Percentiles rank a stretch among this genome's conserved stretches.
Evolutionary conservation across 768 basidiomycete genomes (phyloP).

Genomic region (Tephrocybe sp.): DNA sequence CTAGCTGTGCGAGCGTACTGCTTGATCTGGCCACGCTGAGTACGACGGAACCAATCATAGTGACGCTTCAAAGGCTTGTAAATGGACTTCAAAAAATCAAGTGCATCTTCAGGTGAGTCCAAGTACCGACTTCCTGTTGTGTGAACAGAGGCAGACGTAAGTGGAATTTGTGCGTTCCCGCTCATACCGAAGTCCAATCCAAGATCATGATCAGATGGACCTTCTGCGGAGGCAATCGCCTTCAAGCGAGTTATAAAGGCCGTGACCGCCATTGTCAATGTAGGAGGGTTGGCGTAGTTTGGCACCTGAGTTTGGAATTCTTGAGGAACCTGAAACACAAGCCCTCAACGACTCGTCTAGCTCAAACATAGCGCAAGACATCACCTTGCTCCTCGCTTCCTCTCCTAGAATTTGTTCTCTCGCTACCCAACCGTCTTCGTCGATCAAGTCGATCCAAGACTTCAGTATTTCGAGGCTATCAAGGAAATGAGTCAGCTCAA

Average conservation of each 20-base stretch:
- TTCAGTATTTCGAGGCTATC: constrained; percentile 83
- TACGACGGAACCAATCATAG: constrained; percentile 95
- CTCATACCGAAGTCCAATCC: constrained; percentile 63
- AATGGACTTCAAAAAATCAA: constrained; percentile 72
- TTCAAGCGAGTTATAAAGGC: constrained; percentile 81
- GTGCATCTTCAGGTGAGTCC: constrained; percentile 59
- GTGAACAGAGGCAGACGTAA: constrained; percentile 27
- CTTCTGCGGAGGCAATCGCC: constrained; percentile 28
- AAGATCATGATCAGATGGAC: constrained; percentile 60
- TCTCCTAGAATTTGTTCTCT: constrained; percentile 96
- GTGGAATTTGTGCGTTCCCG: constrained; percentile 46
- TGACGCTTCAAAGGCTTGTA: constrained; percentile 86
- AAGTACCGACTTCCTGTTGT: constrained; percentile 45
- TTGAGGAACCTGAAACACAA: constrained; percentile 62
- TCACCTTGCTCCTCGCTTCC: constrained; percentile 92
- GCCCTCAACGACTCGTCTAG: not conserved
- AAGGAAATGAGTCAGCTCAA: not conserved
- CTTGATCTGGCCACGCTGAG: constrained; percentile 92
- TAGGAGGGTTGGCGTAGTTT: constrained; percentile 93
- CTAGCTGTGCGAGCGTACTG: constrained; percentile 82
- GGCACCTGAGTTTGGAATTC: constrained; percentile 96
- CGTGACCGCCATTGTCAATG: constrained; percentile 90
- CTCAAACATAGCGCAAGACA: not conserved
- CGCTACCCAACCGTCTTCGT: constrained; percentile 94
- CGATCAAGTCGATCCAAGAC: constrained; percentile 88